A percentile compares a stretch with the other conserved stretches of the same genome.
These are phyloP conservation scores for Picochlorum sp. DNA, from an alignment of 139 green algal genomes.

Conservation along the genomic window DNA sequence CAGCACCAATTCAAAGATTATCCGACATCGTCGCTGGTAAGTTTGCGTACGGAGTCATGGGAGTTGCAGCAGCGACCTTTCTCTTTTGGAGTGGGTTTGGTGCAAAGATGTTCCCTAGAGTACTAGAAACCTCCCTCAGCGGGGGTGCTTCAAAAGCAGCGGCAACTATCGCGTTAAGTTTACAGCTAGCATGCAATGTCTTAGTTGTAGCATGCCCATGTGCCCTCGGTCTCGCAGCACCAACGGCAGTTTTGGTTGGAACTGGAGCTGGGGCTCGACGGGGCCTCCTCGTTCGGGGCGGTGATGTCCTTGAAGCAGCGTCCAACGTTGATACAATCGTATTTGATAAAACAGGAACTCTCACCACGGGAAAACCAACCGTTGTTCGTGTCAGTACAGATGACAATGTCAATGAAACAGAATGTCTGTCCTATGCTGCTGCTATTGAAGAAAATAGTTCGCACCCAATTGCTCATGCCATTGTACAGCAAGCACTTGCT, in stretches of 20 bases:
- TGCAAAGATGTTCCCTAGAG: constrained; percentile 55
- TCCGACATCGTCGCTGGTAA: constrained; percentile 52
- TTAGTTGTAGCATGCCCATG: constrained; percentile 91
- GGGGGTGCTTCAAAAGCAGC: constrained; percentile 7
- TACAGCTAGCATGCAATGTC: constrained; percentile 85
- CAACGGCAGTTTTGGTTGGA: constrained; percentile 86
- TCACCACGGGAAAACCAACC: constrained; percentile 69
- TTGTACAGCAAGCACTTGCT: constrained; percentile 15
- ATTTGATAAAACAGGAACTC: constrained; percentile 94
- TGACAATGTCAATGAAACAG: constrained; percentile 1
- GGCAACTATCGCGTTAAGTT: constrained; percentile 50
- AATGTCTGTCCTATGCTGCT: constrained; percentile 42
- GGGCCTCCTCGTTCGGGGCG: constrained; percentile 77
- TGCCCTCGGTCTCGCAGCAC: constrained; percentile 83
- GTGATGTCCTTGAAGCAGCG: constrained; percentile 67
- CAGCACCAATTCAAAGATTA: constrained; percentile 75
- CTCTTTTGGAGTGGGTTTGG: constrained; percentile 64
- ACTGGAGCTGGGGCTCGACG: constrained; percentile 59
- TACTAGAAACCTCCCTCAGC: constrained; percentile 24
- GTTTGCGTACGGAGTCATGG: constrained; percentile 82
- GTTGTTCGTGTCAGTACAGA: constrained; percentile 30
- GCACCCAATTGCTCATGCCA: constrained; percentile 61
- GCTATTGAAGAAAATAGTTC: constrained; percentile 60
- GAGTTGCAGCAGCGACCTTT: constrained; percentile 59
- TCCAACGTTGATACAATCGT: constrained; percentile 72